Percentiles rank a stretch among this genome's conserved stretches.
These are phyloP conservation scores for Eucalyptus guilfoylei DNA, from an alignment of 345 rosid genomes.

Conservation along the genomic window DNA sequence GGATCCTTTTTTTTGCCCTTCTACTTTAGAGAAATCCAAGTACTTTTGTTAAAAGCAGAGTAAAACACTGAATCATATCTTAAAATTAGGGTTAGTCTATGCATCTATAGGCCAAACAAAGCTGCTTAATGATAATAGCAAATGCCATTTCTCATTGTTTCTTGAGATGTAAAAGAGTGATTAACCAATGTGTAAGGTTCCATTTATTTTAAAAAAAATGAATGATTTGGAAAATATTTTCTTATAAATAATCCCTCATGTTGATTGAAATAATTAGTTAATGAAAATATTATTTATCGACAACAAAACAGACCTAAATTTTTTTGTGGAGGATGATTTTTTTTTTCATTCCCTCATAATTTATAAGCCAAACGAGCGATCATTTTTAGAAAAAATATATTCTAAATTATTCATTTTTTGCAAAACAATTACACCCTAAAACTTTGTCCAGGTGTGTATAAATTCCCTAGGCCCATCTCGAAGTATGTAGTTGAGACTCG, in stretches of 20 bases:
- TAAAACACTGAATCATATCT: not conserved
- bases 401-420: rapidly evolving
- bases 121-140: not conserved
- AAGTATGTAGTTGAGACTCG: not conserved
- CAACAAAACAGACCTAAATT: not conserved
- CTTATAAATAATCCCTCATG: not conserved
- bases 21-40: not conserved
- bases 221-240: not conserved
- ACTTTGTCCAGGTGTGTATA: not conserved
- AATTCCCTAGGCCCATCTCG: not conserved
- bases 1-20: not conserved
- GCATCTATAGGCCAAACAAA: not conserved
- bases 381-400: too few relatives aligned
- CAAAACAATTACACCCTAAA: not conserved
- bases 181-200: not conserved
- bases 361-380: rapidly evolving
- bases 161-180: not conserved
- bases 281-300: not conserved
- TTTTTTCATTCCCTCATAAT: not conserved
- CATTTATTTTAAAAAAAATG: not conserved
- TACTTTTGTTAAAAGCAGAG: not conserved
- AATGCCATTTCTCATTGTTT: not conserved
- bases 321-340: not conserved
- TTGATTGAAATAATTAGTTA: not conserved
- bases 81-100: not conserved